Conservation (phyloP, 2,329 filamentous ascomycete species). For the Aschersonia sp. region DNA sequence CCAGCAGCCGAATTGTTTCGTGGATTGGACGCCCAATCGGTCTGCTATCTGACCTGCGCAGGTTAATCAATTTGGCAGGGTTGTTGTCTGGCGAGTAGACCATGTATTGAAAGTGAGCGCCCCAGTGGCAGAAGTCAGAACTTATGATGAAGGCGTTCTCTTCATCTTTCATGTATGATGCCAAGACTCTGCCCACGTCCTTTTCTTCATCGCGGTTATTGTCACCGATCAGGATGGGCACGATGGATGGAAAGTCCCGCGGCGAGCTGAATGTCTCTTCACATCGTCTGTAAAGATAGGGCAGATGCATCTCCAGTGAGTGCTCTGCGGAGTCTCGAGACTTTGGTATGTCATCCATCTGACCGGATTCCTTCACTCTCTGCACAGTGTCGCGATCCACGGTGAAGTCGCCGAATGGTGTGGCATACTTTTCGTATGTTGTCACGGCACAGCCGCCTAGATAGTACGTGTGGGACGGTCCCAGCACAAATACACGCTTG, state of each 20-base stretch:
- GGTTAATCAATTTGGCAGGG: constrained; percentile 23
- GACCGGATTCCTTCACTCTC: constrained; percentile 25
- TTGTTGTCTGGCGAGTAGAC: constrained; percentile 45
- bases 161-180: constrained; percentile 63
- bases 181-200: constrained; percentile 53
- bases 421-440: constrained; percentile 54
- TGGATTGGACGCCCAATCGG: constrained; percentile 46
- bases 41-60: constrained; percentile 15
- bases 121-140: constrained; percentile 98
- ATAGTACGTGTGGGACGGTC: constrained; percentile 81
- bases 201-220: constrained; percentile 52
- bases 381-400: constrained; percentile 46
- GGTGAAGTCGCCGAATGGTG: constrained; percentile 56
- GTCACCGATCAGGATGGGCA: constrained; percentile 77
- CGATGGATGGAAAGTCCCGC: constrained; percentile 53
- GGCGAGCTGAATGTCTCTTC: constrained; percentile 32
- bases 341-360: constrained; percentile 41
- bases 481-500: constrained; percentile 83
- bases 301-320: constrained; percentile 92
- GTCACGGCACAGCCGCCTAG: constrained; percentile 67
- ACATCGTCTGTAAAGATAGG: constrained; percentile 75
- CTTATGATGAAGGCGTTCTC: constrained; percentile 75
- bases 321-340: constrained; percentile 69
- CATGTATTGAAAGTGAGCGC: constrained; percentile 64
- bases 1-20: constrained; percentile 70